Evolutionary conservation across 257 asterid species (phyloP), one percentile per base, ranked within the genome.

Genomic region (Penstemon davidsonii): DNA sequence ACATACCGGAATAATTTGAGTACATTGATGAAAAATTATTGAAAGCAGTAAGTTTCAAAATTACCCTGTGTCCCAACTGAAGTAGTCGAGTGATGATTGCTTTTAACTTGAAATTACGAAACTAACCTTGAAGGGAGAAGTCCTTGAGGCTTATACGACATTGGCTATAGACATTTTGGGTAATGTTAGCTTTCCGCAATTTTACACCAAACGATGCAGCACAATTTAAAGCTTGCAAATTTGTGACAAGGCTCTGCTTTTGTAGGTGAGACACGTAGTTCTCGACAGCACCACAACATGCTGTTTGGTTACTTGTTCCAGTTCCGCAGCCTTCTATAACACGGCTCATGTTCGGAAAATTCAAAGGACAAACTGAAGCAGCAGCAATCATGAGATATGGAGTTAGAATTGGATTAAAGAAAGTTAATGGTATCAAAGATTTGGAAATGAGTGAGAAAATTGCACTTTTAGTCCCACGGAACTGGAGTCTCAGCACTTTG

Each of bases 51-150:
- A 39, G 47, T 15, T 12, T 25, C 40, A 49, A 69, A 69, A 74
- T 77, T 87, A 92, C 98, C 97, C 79, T 81, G 88, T 58, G 82
- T 64, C 47, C 94, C 85, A 78, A 90, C 96, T 93, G 97, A 75
- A 59, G 71, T 38, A 64, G 80, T 52, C 73, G 38, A 39, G 42
- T 49, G 73, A 70, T 60, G 73, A 73, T 69, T 58, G 71, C 79
- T 66, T 75, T 49, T 39, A 6, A 19, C 39, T 37, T 41, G 42
- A 59, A 62, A 55, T 57, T 40, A 57, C 13, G 63, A 70, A 52
- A 85, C 83, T 66, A 64, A 91, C 99, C 99, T 91, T 94, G 99
- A 64, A 94, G 93, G 47, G 99, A 94, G 83, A 94, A 94, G 71
- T 94, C 97, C 83, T 91, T 94, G 71, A 94, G 97, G 83, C 88